phyloP scores from a whole-genome alignment of 2,329 filamentous ascomycete genomes.

The Colletotrichum euphorbiae region DNA sequence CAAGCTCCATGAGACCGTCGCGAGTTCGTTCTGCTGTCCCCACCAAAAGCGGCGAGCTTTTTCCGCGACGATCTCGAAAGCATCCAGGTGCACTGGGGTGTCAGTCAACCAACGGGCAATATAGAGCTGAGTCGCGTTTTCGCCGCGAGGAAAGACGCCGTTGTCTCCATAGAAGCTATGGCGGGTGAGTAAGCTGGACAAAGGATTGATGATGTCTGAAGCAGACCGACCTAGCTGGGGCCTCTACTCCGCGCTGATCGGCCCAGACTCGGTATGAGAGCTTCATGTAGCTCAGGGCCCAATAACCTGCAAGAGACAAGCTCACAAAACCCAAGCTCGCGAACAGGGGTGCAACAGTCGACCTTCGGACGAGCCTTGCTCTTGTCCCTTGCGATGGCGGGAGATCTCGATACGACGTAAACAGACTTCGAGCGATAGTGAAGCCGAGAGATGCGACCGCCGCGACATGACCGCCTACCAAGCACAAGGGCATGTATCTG shows the following conservation, averaged over 20 bases:
- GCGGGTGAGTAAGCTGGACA: slow-evolving; percentile 16
- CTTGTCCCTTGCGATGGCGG: slow-evolving; percentile 52
- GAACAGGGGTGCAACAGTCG: slow-evolving; percentile 52
- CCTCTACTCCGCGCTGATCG: slow-evolving; percentile 51
- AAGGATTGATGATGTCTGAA: slow-evolving; percentile 3
- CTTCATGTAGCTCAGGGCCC: slow-evolving; percentile 56
- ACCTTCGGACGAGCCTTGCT: slow-evolving; percentile 46
- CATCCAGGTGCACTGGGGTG: slow-evolving; percentile 62
- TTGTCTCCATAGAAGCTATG: slow-evolving; percentile 46
- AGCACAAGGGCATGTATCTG: slow-evolving; percentile 37
- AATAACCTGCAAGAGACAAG: slow-evolving; percentile 56
- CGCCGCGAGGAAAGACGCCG: slow-evolving; percentile 50
- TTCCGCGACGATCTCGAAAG: slow-evolving; percentile 65
- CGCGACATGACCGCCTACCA: slow-evolving; percentile 41
- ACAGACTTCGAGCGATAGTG: slow-evolving; percentile 43
- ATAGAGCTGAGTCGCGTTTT: slow-evolving; percentile 47
- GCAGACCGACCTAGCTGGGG: slow-evolving; percentile 51
- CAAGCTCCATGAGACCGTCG: slow-evolving; percentile 65
- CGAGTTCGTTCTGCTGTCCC: slow-evolving; percentile 70
- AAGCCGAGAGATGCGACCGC: slow-evolving; percentile 40
- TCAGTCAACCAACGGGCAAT: slow-evolving; percentile 66
- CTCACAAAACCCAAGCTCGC: slow-evolving; percentile 58
- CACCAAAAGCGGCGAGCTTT: slow-evolving; percentile 70
- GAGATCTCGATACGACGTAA: slow-evolving; percentile 44
- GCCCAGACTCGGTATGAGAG: slow-evolving; percentile 65